Evolutionary conservation across 345 rosid genomes (phyloP), one percentile per base, ranked within the genome.

Genomic region (Physaria fendleri): DNA sequence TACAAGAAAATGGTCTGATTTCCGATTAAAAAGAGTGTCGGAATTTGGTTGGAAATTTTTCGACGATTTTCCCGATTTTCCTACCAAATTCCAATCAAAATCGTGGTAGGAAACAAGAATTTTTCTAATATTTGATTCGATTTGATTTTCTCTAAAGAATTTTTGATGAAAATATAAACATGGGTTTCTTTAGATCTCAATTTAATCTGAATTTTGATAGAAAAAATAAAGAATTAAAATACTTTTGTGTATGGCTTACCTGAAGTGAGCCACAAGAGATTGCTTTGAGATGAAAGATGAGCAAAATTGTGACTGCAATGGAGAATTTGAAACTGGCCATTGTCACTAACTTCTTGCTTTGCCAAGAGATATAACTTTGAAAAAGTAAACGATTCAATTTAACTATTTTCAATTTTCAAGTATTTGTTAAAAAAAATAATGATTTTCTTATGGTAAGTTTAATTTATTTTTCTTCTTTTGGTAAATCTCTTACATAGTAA

Each of bases 251-350:
- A 39, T 37, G 20, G 28, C 10, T 69, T 39, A 69, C 74, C 58
- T 69, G 52, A 30, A 9, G 37, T 68, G 40, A 42, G 47, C 40
- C 35, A 10, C 8, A 55, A 11, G 52, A 14, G 16, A 32, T 39
- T 30, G 64, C 29, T 70, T 21, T 18, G 20, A 35, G 50, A 39
- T 46, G 64, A 48, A 46, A n/a, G 46, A 56, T 4, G 24, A 32
- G 15, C 9, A 63, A 62, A 40, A 34, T n/a, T 24, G 21, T 47
- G 52, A 48, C 38, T 47, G 39, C 45, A n/a, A 11, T 13, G 6
- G 14, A 55, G 52, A 56, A 40, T 48, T 38, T 56, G 53, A 62
- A 62, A 33, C 39, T 16, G 12, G 28, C 44, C 69, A 70, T 70
- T 56, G 55, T 14, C 35, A n/a, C 12, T 50, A 39, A 24, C 18